Base-by-base conservation (phyloP, 2,329 filamentous ascomycete genomes). In the Pestalotiopsis sp. region DNA sequence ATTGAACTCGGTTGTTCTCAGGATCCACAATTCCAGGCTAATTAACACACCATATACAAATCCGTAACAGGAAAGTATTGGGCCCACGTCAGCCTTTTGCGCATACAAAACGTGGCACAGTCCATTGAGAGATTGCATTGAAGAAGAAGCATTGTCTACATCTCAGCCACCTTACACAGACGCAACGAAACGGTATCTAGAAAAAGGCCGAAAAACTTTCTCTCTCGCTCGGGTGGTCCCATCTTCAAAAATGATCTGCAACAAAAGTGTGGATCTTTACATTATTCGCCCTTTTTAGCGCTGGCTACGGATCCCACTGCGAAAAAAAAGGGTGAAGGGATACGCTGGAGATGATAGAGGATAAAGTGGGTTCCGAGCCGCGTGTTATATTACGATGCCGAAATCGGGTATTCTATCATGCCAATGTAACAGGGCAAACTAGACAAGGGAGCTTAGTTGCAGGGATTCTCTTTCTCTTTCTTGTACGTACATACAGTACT, bases 381-480 rank as follows among this genome's bases (percentile, higher is more conserved):
- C 61, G 61, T 63, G 61, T 63, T 31, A 63, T 41, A 63, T 63
- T 36, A 63, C 61, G 61, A 63, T 45, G 31, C 38, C 20, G 31
- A 36, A 63, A 63, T 25, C 23, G 23, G n/a, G 31, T 25, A 20
- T 63, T 36, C 36, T 23, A 36, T 31, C 13, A 45, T n/a, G 14
- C 27, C 38, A 27, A 20, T 41, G 23, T 38, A 63, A 36, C 61
- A 14, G 31, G 31, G 31, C 31, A 36, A 36, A 62, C 59, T 38
- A 36, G 23, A 63, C 20, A 14, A 45, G 31, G 27, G 38, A 63
- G 17, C 31, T 11, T 36, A 39, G n/a, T 41, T 63, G n/a, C 36
- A 31, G 9, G 61, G 31, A 13, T 20, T 27, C 13, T 14, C 56
- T 20, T 9, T 59, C 57, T 59, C 1, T 9, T 17, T 52, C 5